Conservation (phyloP, 1,139 yeast species). For the Nakaseomyces glabratus region DNA sequence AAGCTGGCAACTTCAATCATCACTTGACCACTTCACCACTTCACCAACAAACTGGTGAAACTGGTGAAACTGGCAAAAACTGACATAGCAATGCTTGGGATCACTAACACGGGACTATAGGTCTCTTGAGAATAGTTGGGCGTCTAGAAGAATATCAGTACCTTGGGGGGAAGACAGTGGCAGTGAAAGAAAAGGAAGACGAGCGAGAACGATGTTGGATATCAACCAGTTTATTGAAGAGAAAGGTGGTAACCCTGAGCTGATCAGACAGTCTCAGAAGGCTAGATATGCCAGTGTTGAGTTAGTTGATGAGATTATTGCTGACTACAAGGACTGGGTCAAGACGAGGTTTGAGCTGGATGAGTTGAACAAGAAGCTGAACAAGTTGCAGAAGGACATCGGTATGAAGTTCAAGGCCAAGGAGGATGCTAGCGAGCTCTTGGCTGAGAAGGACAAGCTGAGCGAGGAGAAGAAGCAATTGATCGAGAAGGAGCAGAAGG, state of each 20-base stretch:
- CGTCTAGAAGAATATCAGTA: too few relatives aligned
- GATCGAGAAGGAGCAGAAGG: slow-evolving; percentile 61
- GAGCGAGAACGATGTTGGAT: slow-evolving; percentile 57
- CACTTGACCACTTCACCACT: too few relatives aligned
- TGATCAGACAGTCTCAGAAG: slow-evolving; percentile 75
- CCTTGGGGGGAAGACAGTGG: too few relatives aligned
- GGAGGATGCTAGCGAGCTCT: slow-evolving; percentile 82
- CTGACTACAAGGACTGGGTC: slow-evolving; percentile 88
- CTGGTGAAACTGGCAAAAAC: too few relatives aligned
- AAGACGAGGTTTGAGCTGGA: slow-evolving; percentile 86
- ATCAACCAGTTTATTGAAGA: slow-evolving; percentile 85
- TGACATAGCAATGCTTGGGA: too few relatives aligned
- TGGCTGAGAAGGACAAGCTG: slow-evolving; percentile 70
- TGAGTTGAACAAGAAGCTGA: slow-evolving; percentile 76
- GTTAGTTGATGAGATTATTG: slow-evolving; percentile 87
- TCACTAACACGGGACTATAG: too few relatives aligned
- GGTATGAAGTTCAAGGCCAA: slow-evolving; percentile 88
- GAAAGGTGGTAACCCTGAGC: slow-evolving; percentile 92
- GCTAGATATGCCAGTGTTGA: slow-evolving; percentile 95
- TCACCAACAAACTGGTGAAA: too few relatives aligned
- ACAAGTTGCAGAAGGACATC: slow-evolving; percentile 83
- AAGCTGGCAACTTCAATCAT: too few relatives aligned
- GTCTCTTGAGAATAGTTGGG: too few relatives aligned
- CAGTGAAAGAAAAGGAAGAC: too few relatives aligned
- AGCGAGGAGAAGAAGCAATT: slow-evolving; percentile 61